phyloP scores from a whole-genome alignment of 805 yeast species.

The Ogataea trehalophila region DNA sequence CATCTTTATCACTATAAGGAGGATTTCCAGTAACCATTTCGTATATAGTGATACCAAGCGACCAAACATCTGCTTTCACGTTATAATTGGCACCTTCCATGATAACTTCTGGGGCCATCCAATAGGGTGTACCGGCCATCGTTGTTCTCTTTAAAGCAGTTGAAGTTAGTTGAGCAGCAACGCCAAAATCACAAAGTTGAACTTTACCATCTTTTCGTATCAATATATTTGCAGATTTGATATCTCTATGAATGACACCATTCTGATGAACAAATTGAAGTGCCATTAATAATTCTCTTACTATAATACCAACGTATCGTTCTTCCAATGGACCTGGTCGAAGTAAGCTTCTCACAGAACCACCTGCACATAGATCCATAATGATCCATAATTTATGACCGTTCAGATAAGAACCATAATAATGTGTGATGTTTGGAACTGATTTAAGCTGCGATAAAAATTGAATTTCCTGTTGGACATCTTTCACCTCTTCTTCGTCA shows the following conservation, averaged over 20 bases:
- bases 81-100: conserved; percentile 86
- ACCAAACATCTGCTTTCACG: conserved; percentile 95
- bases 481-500: conserved; percentile 88
- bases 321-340: conserved; percentile 89
- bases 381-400: conserved; percentile 96
- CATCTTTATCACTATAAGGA: conserved; percentile 94
- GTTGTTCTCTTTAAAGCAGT: conserved; percentile 78
- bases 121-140: conserved; percentile 93
- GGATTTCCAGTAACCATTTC: conserved; percentile 98
- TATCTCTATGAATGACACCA: conserved; percentile 93
- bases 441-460: conserved; percentile 76
- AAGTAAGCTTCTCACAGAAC: conserved; percentile 79
- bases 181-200: conserved; percentile 95
- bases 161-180: conserved; percentile 87
- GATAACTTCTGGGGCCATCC: conserved; percentile 99
- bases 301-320: conserved; percentile 72
- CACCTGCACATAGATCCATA: conserved; percentile 98
- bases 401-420: conserved; percentile 80
- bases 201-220: conserved; percentile 81
- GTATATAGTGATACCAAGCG: conserved; percentile 87
- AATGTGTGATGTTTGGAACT: conserved; percentile 89
- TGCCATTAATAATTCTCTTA: conserved; percentile 76
- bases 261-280: conserved; percentile 76
- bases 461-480: conserved; percentile 89
- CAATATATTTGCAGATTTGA: conserved; percentile 93